Percentiles rank a stretch among this genome's conserved stretches.
These are phyloP conservation scores for Apiospora phragmitis DNA, from an alignment of 2,329 filamentous ascomycete genomes.

Conservation along the genomic window DNA sequence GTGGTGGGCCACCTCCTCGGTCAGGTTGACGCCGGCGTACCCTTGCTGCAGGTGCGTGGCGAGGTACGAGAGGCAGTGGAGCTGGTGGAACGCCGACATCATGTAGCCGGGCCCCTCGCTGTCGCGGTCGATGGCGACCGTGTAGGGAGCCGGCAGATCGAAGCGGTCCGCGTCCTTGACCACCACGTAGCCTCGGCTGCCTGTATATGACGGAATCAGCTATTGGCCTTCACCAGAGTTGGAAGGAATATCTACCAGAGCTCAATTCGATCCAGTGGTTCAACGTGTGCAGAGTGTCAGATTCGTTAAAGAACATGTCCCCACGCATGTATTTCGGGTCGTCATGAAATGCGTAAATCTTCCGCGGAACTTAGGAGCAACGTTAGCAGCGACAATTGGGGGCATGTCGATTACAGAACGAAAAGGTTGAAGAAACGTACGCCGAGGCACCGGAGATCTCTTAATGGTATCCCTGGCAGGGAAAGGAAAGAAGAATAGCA, in stretches of 20 bases:
- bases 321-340: slow-evolving; percentile 32
- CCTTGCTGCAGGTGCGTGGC: slow-evolving; percentile 36
- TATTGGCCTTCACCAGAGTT: neutral
- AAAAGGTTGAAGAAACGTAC: slow-evolving; percentile 22
- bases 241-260: slow-evolving; percentile 22
- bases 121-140: slow-evolving; percentile 29
- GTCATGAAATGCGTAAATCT: slow-evolving; percentile 34
- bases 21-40: slow-evolving; percentile 32
- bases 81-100: slow-evolving; percentile 41
- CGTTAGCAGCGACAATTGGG: slow-evolving; percentile 10
- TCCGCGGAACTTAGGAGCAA: slow-evolving; percentile 30
- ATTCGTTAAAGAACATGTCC: slow-evolving; percentile 36
- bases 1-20: slow-evolving; percentile 45
- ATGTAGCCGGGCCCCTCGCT: slow-evolving; percentile 38
- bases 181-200: slow-evolving; percentile 32
- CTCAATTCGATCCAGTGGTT: slow-evolving; percentile 39
- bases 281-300: slow-evolving; percentile 32
- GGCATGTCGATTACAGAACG: neutral
- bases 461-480: slow-evolving; percentile 18
- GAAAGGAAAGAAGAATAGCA: slow-evolving; percentile 23
- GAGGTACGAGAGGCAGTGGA: slow-evolving; percentile 41
- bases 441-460: slow-evolving; percentile 31
- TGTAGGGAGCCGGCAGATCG: slow-evolving; percentile 32
- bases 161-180: slow-evolving; percentile 30
- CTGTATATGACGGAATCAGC: neutral